These are phyloP conservation scores for Apophysomyces trapeziformis DNA, from an alignment of 371 early-diverging fungal species.

Conservation along the genomic window DNA sequence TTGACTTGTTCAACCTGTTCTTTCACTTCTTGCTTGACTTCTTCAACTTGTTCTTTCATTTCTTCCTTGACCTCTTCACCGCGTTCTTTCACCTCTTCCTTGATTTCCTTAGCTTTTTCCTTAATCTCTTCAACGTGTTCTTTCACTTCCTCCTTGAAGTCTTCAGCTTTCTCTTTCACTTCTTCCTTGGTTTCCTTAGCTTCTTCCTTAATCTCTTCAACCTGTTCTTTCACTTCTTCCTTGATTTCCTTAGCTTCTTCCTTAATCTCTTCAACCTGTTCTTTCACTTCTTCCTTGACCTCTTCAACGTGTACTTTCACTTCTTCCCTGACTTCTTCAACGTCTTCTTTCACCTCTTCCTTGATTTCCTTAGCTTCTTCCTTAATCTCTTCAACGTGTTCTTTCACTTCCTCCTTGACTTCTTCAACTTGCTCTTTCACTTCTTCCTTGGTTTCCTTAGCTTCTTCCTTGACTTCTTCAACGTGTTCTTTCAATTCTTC, in stretches of 20 bases:
- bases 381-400: background rate
- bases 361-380: background rate
- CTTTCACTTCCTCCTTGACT: background rate
- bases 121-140: too few relatives aligned
- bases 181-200: too few relatives aligned
- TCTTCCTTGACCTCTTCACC: too few relatives aligned
- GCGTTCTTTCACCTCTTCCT: too few relatives aligned
- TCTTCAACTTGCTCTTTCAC: background rate
- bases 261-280: background rate
- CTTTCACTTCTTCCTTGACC: background rate
- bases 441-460: background rate
- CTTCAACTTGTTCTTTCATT: too few relatives aligned
- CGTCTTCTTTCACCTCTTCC: background rate
- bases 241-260: conserved; percentile 3
- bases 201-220: background rate
- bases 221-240: background rate
- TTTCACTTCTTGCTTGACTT: background rate
- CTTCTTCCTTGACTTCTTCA: background rate
- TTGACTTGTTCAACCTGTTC: background rate
- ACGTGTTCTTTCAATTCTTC: too few relatives aligned
- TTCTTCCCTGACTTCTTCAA: background rate
- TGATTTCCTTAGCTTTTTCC: too few relatives aligned
- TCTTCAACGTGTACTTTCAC: background rate
- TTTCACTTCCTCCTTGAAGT: too few relatives aligned
- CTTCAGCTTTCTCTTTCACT: too few relatives aligned